Evolutionary conservation across 2,329 filamentous ascomycete species (phyloP).

Genomic region (Neonectria coccinea): DNA sequence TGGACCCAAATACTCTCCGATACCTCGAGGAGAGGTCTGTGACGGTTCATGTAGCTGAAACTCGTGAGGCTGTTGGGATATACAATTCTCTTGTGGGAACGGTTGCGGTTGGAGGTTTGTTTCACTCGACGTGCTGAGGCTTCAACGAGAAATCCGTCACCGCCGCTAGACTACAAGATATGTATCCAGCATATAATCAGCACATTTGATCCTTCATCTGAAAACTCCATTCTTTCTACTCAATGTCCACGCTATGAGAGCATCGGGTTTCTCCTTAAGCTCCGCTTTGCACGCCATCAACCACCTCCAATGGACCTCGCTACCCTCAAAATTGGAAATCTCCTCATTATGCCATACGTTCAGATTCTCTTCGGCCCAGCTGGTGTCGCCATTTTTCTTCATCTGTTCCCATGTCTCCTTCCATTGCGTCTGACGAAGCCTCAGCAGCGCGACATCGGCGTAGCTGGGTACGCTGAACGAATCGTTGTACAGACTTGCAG

Average conservation of each 20-base stretch:
- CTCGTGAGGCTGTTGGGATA: too few species aligned
- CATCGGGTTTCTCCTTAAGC: slow-evolving; percentile 19
- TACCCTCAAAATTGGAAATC: neutral
- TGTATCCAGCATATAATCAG: neutral
- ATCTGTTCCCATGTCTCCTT: slow-evolving; percentile 1
- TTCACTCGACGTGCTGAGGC: too few species aligned
- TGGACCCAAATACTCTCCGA: too few species aligned
- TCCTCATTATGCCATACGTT: neutral
- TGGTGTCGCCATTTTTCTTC: neutral
- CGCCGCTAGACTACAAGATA: too few species aligned
- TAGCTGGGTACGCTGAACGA: neutral
- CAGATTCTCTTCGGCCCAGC: neutral
- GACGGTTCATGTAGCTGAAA: too few species aligned
- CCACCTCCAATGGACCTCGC: slow-evolving; percentile 28
- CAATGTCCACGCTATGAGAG: slow-evolving; percentile 30
- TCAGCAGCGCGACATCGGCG: slow-evolving; percentile 12
- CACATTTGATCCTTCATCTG: neutral
- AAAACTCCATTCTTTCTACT: neutral
- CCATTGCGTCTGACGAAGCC: slow-evolving; percentile 9
- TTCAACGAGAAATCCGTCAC: too few species aligned
- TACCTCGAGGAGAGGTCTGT: too few species aligned
- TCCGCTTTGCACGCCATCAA: slow-evolving; percentile 13
- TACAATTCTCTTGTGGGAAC: too few species aligned
- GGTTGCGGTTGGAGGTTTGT: too few species aligned
- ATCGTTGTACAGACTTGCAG: neutral